Evolutionary conservation across 805 yeast genomes (phyloP), one percentile per base, ranked within the genome.

Genomic region (Saccharomycopsis synnaedendra): DNA sequence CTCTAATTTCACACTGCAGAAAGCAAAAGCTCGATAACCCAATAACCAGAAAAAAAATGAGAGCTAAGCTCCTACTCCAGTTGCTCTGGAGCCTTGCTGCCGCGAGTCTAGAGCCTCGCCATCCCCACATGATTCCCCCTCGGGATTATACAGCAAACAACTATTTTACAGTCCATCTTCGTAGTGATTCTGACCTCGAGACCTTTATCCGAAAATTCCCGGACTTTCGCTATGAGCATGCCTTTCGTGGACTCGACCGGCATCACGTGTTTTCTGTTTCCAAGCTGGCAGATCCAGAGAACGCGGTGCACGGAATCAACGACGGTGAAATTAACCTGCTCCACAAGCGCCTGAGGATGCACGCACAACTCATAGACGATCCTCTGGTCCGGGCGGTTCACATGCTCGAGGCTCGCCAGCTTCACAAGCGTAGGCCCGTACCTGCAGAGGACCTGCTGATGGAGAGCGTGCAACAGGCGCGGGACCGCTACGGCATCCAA

Each of bases 191-290:
- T 9, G 19, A 68, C 6, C 56, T 69, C 6, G 44, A 51, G 0
- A 58, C 65, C n/a, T 69, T 82, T 45, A 57, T 63, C 8, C 35
- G 55, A 0, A 43, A 56, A 9, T 70, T 73, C 58, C 69, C 74
- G 3, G 59, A 59, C 10, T 72, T 82, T 74, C 56, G 55, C 5
- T 85, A 66, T 57, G 94, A 86, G 60, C 85, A 84, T 59, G 73
- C 68, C 29, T 75, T 78, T 3, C 69, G 80, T 36, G 83, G 82
- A 0, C 59, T 79, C 28, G 78, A 74, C 28, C 68, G 78, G 51
- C 81, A 80, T 59, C 78, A 74, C 59, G 82, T 86, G 9, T 82
- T 85, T 56, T 82, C 90, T 5, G 60, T 75, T 31, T 54, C 61
- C 33, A 74, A 74, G 54, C 35, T 44, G 41, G 33, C 5, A 19